Evolutionary conservation across 257 asterid species (phyloP).

Genomic region (Forsythia viridissima): DNA sequence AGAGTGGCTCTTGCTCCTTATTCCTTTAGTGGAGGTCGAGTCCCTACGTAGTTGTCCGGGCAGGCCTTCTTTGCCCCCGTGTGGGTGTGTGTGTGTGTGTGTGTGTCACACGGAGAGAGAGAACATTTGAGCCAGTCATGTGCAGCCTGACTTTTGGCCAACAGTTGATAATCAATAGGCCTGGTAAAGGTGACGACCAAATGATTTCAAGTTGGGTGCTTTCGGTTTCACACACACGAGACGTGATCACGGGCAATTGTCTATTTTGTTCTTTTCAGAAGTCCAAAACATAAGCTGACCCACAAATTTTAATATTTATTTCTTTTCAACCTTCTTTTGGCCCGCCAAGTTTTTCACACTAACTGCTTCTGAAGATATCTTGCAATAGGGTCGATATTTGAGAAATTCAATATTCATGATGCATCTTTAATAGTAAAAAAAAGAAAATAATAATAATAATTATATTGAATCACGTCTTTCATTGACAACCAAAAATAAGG

Average conservation of each 20-base stretch:
- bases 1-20: too few species aligned
- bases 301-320: background rate
- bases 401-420: background rate
- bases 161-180: background rate
- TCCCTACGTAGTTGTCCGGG: too few species aligned
- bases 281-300: conserved; percentile 5
- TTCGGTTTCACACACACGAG: conserved; percentile 34
- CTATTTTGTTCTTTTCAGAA: conserved; percentile 15
- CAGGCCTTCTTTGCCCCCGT: too few species aligned
- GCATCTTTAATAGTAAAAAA: too few species aligned
- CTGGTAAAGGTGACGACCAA: background rate
- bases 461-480: background rate
- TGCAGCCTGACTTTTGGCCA: background rate
- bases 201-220: conserved; percentile 28
- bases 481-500: background rate
- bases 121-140: background rate
- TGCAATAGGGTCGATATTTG: background rate
- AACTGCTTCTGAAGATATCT: too few species aligned
- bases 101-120: background rate
- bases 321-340: background rate
- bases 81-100: too few species aligned
- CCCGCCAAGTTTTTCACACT: too few species aligned
- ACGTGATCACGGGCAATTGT: conserved; percentile 29
- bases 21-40: too few species aligned
- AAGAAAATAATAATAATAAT: too few species aligned